phyloP scores from a whole-genome alignment of 192 early-diverging fungal genomes.

The Entomortierella beljakovae region DNA sequence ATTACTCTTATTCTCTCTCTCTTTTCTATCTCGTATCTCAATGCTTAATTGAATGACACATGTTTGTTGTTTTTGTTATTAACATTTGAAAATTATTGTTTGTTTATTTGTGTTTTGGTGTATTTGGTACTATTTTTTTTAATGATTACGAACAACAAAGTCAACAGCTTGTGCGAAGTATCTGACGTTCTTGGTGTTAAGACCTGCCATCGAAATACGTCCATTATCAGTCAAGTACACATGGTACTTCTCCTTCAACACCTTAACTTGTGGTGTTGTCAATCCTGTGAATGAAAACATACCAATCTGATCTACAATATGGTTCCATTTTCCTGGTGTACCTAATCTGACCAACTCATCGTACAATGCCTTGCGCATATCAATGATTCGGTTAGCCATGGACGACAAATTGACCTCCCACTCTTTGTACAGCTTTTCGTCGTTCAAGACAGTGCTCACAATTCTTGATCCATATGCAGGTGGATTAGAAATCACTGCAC shows the following conservation, averaged over 20 bases:
- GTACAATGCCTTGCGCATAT: conserved; percentile 83
- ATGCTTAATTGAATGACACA: neutral
- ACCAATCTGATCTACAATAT: conserved; percentile 95
- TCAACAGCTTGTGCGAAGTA: conserved; percentile 94
- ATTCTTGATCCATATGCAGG: conserved; percentile 92
- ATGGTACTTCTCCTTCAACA: conserved; percentile 88
- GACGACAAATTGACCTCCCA: conserved; percentile 82
- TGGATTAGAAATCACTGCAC: conserved; percentile 92
- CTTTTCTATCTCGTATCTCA: neutral
- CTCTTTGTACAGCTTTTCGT: conserved; percentile 78
- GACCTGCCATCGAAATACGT: conserved; percentile 96
- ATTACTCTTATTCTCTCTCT: neutral
- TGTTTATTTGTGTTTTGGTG: conserved; percentile 15
- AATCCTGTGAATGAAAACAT: conserved; percentile 99
- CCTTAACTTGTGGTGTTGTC: conserved; percentile 76
- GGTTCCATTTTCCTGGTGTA: conserved; percentile 95
- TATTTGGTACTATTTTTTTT: neutral
- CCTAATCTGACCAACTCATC: conserved; percentile 73
- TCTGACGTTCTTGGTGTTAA: conserved; percentile 86
- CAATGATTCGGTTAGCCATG: conserved; percentile 93
- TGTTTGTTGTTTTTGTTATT: neutral
- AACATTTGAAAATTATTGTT: neutral
- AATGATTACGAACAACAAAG: conserved; percentile 82
- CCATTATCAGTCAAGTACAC: conserved; percentile 96
- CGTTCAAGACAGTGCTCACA: conserved; percentile 85